Base-by-base conservation (phyloP, 345 rosid genomes). In the Hypericum perforatum region DNA sequence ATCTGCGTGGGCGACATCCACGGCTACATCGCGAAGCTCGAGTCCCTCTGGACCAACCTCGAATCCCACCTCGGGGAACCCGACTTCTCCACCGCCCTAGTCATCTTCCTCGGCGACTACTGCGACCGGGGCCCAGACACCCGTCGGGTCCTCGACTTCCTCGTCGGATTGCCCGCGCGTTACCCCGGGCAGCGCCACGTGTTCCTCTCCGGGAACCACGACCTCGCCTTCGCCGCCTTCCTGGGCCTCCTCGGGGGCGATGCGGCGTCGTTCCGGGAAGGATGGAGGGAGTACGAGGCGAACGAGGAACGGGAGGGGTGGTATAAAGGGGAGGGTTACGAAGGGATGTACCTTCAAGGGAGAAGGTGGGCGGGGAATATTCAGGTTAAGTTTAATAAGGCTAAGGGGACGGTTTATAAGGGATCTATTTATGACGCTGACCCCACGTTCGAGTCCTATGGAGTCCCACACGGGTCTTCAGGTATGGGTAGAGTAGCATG, bases 61-160 rank as follows among this genome's bases (percentile, higher is more conserved):
- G 76, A 79, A 60, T 38, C 75, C 50, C 43, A 55, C 0, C 29
- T 85, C 65, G 58, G 57, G 54, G 75, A 69, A 13, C 54, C 55
- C 15, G 72, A 67, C 8, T 89, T 89, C 76, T 53, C 43, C 54
- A 49, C 89, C 41, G 82, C 97, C 55, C 73, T 75, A 44, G 60
- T 86, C 56, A 81, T 89, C 56, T 89, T 89, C 73, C 72, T 89
- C 45, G 97, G 97, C 37, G 97, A 89, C 58, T 85, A 85, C 71
- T 89, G 97, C 57, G 97, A 89, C 56, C 84, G 95, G 5, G 97
- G 95, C 50, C 85, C 89, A 8, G 68, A 78, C 22, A 79, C 89
- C 10, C 78, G 60, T 39, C 53, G 63, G 58, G 95, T 83, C 62
- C 60, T 89, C 6, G 82, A 89, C 52, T 82, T 85, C 65, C 67